These are phyloP conservation scores for Verruconis gallopava DNA, from an alignment of 2,329 filamentous ascomycete species.

Conservation along the genomic window DNA sequence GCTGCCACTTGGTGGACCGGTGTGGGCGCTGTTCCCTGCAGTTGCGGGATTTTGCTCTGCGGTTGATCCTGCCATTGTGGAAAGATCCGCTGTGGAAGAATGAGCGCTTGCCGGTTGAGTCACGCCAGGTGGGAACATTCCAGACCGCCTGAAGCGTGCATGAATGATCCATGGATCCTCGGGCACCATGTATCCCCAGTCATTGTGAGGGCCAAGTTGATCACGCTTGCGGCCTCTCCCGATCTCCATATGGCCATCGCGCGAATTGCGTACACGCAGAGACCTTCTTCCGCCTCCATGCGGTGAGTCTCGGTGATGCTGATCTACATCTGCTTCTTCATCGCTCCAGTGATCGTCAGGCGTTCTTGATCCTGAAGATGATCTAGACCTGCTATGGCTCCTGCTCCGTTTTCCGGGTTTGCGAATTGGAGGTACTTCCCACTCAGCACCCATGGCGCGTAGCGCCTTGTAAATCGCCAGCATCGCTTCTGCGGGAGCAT, in stretches of 20 bases:
- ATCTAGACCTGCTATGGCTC: conserved; percentile 16
- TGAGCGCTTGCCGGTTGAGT: conserved; percentile 37
- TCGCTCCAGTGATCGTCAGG: conserved; percentile 8
- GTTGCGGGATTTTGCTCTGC: neutral
- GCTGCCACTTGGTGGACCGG: neutral
- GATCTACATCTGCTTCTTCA: conserved; percentile 8
- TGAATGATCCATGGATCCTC: conserved; percentile 92
- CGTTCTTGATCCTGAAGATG: conserved; percentile 6
- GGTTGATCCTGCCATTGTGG: conserved; percentile 3
- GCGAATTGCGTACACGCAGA: neutral
- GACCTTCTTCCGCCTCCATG: neutral
- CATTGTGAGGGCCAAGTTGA: conserved; percentile 33
- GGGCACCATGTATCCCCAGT: conserved; percentile 65
- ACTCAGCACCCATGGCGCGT: conserved; percentile 74
- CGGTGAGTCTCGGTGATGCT: conserved; percentile 1
- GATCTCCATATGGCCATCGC: conserved; percentile 3
- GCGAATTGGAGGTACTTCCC: conserved; percentile 47
- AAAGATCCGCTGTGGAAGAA: conserved; percentile 35
- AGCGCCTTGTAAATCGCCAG: conserved; percentile 91
- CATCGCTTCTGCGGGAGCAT: conserved; percentile 87
- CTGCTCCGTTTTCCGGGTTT: conserved; percentile 29
- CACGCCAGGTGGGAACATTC: conserved; percentile 47
- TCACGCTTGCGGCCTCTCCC: conserved; percentile 26
- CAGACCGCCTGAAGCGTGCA: conserved; percentile 75
- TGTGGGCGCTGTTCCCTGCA: neutral